Evolutionary conservation across 2,329 filamentous ascomycete genomes (phyloP), one percentile per base, ranked within the genome.

Genomic region (Penicillium sp.): DNA sequence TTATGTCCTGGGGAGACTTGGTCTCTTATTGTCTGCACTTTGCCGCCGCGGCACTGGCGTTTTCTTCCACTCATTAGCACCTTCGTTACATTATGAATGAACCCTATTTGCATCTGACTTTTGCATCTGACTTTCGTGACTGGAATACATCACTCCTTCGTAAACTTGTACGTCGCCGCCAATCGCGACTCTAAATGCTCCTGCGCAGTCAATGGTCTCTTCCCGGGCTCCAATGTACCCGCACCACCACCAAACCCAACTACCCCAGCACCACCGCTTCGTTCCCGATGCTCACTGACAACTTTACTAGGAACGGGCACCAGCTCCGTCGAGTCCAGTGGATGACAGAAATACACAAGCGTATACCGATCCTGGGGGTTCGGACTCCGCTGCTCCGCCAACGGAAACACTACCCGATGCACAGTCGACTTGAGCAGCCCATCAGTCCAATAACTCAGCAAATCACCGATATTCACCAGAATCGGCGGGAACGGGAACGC

Each of bases 381-480:
- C 39, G 74, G 63, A n/a, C 66, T 54, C 20, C 59, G 50, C 51
- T 65, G 52, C 24, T 67, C 71, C 0, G 70, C 69, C 23, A 65
- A 59, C 1, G 77, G 76, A 55, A 95, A 93, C 0, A 91, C 82
- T 24, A 97, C 93, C 9, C 91, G 77, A 64, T 97, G 93, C 5
- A 96, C 81, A 0, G 91, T 96, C 57, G 85, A 89, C 58, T 89
- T 86, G 52, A 97, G 77, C 38, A 96, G 69, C 0, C 90, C 89
- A 54, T 86, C 85, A 1, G 93, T 97, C 91, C 91, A 97, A 67
- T 94, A 93, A 27, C 82, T 85, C 11, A 87, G 70, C 27, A 86
- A 57, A 61, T 87, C 84, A 0, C 82, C 84, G n/a, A 87, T 85
- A 51, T 85, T 85, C 11, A 85, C 77, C 3, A 85, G 64, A n/a